Evolutionary conservation across 1,284 basidiomycete species (phyloP).

Genomic region (Pyrrhoderma lamaoense): DNA sequence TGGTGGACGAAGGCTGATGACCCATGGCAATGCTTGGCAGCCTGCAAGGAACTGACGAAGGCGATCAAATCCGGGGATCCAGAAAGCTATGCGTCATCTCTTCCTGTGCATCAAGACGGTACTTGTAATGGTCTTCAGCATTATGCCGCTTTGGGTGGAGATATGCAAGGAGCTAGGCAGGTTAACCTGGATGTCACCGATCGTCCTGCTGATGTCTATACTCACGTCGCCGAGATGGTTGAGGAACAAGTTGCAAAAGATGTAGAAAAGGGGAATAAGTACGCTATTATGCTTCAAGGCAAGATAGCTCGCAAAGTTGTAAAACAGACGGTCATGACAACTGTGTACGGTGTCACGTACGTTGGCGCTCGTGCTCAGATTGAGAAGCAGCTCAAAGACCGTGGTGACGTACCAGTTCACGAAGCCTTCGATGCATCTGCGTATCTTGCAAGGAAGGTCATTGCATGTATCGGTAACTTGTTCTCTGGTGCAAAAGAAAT

Average conservation of each 20-base stretch:
- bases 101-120: slow-evolving; percentile 97
- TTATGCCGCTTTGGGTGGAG: slow-evolving; percentile 96
- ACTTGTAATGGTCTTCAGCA: slow-evolving; percentile 99
- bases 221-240: slow-evolving; percentile 84
- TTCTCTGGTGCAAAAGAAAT: slow-evolving; percentile 90
- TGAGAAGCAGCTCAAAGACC: slow-evolving; percentile 78
- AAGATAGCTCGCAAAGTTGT: slow-evolving; percentile 93
- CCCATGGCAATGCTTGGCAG: slow-evolving; percentile 95
- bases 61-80: slow-evolving; percentile 79
- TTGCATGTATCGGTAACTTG: slow-evolving; percentile 85
- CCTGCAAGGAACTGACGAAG: slow-evolving; percentile 79
- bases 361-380: slow-evolving; percentile 95
- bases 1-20: slow-evolving; percentile 96
- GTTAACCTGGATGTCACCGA: slow-evolving; percentile 89
- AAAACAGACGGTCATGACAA: slow-evolving; percentile 99
- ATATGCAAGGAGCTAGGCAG: slow-evolving; percentile 82
- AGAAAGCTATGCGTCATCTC: slow-evolving; percentile 57
- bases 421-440: slow-evolving; percentile 70
- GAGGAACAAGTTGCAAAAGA: slow-evolving; percentile 50
- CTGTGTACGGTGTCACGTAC: slow-evolving; percentile 97
- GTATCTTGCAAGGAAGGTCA: slow-evolving; percentile 76
- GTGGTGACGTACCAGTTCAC: slow-evolving; percentile 68
- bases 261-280: slow-evolving; percentile 41
- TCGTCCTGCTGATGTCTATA: slow-evolving; percentile 92
- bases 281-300: slow-evolving; percentile 64